phyloP scores from a whole-genome alignment of 176 grass and related monocot species.

The Bothriochloa decipiens region DNA sequence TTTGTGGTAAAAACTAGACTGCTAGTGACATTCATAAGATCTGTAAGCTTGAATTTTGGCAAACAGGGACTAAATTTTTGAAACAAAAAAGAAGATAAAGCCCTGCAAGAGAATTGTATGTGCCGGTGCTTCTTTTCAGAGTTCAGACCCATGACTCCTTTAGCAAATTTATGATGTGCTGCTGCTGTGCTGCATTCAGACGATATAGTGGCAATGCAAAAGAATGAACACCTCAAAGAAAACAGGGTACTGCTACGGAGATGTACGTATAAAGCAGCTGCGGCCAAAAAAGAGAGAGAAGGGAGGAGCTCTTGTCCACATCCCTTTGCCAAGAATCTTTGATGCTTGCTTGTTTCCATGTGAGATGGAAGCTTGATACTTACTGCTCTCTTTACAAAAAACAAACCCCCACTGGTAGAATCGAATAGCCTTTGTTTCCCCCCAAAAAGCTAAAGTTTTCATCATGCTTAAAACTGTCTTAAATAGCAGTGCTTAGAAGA shows the following conservation, averaged over 20 bases:
- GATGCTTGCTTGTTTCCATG: conserved; percentile 51
- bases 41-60: not conserved
- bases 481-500: conserved; percentile 73
- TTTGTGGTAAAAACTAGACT: conserved; percentile 8
- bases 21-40: not conserved
- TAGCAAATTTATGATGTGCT: conserved; percentile 34
- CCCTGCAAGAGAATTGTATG: not conserved
- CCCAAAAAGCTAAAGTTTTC: conserved; percentile 54
- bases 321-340: conserved; percentile 69
- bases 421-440: conserved; percentile 58
- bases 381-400: conserved; percentile 48
- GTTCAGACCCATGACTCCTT: conserved; percentile 24
- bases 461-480: conserved; percentile 64
- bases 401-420: conserved; percentile 42
- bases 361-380: conserved; percentile 53
- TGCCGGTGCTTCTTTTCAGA: conserved; percentile 15
- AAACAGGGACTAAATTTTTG: not conserved
- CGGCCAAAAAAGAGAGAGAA: conserved; percentile 36
- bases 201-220: conserved; percentile 46
- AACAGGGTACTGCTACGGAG: conserved; percentile 28
- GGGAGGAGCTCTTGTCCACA: conserved; percentile 52
- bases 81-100: not conserved
- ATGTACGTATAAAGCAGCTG: conserved; percentile 45
- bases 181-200: not conserved
- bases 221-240: conserved; percentile 39